Evolutionary conservation across 345 rosid genomes (phyloP).

Genomic region (Euclidium syriacum): DNA sequence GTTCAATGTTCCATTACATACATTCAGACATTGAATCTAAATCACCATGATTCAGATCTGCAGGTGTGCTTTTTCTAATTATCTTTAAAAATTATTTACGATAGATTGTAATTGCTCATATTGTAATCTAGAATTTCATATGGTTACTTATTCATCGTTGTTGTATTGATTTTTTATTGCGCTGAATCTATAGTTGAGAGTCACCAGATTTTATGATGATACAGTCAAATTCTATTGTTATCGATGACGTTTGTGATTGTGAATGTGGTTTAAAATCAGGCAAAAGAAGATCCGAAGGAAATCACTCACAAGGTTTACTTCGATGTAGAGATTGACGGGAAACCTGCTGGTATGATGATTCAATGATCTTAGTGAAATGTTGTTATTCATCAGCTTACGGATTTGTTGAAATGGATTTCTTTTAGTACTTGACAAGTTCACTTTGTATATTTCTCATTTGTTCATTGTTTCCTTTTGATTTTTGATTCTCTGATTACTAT

Average conservation of each 20-base stretch:
- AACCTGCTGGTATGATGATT: conserved; percentile 75
- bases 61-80: not conserved
- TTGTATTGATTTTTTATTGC: not conserved
- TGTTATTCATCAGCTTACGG: not conserved
- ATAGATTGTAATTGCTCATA: not conserved
- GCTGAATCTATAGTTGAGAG: not conserved
- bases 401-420: not conserved
- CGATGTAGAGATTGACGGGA: conserved; percentile 84
- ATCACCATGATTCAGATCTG: conserved; percentile 25
- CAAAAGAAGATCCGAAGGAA: conserved; percentile 60
- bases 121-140: not conserved
- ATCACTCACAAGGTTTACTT: conserved; percentile 88
- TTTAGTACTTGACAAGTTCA: not conserved
- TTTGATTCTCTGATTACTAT: conserved; percentile 7
- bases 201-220: not conserved
- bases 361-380: not conserved
- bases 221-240: not conserved
- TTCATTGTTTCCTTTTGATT: not conserved
- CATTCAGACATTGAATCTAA: not conserved
- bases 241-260: not conserved
- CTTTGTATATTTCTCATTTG: not conserved
- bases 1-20: not conserved
- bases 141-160: not conserved
- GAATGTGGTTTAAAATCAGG: conserved; percentile 39
- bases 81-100: no score